Conservation (phyloP, 305 asterid genomes). For the Vinca major region DNA sequence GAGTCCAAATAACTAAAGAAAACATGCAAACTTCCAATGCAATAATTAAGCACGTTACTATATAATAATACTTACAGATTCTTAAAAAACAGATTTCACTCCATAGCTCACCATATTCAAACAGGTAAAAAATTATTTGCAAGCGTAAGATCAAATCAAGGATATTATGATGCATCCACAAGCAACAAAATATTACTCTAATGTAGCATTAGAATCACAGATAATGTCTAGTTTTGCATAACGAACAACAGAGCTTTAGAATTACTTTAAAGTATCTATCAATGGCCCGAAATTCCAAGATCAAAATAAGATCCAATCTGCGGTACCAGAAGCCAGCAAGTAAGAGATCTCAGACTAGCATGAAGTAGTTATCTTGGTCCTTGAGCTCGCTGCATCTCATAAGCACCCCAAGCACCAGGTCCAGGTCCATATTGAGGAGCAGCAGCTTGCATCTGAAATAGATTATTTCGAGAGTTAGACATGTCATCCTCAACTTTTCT, state of each 20-base stretch:
- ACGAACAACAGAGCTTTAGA: not conserved
- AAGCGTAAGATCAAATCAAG: not conserved
- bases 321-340: slow-evolving; percentile 30
- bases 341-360: slow-evolving; percentile 19
- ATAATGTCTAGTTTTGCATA: slow-evolving; percentile 4
- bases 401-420: slow-evolving; percentile 66
- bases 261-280: slow-evolving; percentile 1
- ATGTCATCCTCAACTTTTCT: not conserved
- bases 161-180: not conserved
- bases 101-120: not conserved
- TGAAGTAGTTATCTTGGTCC: slow-evolving; percentile 54
- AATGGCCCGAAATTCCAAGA: slow-evolving; percentile 11
- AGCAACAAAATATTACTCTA: not conserved
- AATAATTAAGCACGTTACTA: not conserved
- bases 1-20: not conserved
- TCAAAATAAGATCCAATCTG: slow-evolving; percentile 14
- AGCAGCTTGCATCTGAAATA: slow-evolving; percentile 54
- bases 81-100: not conserved
- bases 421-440: slow-evolving; percentile 67
- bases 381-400: slow-evolving; percentile 55
- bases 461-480: slow-evolving; percentile 8
- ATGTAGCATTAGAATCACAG: slow-evolving; percentile 1
- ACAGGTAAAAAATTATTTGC: not conserved
- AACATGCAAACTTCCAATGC: not conserved
- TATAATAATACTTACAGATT: not conserved